Evolutionary conservation across 2,329 filamentous ascomycete genomes (phyloP).

Genomic region (Fusarium buxicola): DNA sequence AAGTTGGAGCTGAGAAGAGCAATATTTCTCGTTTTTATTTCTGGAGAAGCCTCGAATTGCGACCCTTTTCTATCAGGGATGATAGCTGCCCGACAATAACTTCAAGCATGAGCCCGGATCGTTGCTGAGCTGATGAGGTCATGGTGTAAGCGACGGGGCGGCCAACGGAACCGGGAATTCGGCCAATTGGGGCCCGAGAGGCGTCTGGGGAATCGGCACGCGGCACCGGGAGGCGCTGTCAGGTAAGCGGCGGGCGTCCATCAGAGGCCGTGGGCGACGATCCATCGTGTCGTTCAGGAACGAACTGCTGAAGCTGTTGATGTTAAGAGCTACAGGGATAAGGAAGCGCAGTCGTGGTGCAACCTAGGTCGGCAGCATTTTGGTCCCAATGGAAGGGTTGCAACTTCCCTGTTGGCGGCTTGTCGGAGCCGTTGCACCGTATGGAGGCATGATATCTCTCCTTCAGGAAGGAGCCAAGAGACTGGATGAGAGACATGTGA

Average conservation of each 20-base stretch:
- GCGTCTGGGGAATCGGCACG: slow-evolving; percentile 33
- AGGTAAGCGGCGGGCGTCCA: slow-evolving; percentile 5
- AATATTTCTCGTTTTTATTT: background rate
- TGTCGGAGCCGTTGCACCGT: slow-evolving; percentile 2
- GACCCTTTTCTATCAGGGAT: background rate
- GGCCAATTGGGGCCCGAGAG: slow-evolving; percentile 30
- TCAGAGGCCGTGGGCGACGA: slow-evolving; percentile 12
- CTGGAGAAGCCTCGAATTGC: background rate
- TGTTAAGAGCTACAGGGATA: background rate
- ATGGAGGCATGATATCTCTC: slow-evolving; percentile 8
- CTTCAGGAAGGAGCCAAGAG: slow-evolving; percentile 37
- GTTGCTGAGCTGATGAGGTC: slow-evolving; percentile 39
- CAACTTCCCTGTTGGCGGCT: slow-evolving; percentile 6
- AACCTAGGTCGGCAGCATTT: background rate
- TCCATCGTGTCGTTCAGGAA: background rate
- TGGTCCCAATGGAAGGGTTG: background rate
- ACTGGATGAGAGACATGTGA: background rate
- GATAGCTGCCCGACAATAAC: slow-evolving; percentile 6
- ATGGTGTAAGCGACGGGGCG: slow-evolving; percentile 27
- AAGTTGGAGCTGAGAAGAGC: background rate
- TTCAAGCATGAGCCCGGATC: slow-evolving; percentile 19
- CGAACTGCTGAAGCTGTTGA: slow-evolving; percentile 7
- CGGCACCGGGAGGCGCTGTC: slow-evolving; percentile 11
- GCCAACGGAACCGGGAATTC: slow-evolving; percentile 24
- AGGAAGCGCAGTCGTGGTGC: background rate